Conservation (phyloP, 352 stramenopile genomes). For the Phytophthora megakarya region DNA sequence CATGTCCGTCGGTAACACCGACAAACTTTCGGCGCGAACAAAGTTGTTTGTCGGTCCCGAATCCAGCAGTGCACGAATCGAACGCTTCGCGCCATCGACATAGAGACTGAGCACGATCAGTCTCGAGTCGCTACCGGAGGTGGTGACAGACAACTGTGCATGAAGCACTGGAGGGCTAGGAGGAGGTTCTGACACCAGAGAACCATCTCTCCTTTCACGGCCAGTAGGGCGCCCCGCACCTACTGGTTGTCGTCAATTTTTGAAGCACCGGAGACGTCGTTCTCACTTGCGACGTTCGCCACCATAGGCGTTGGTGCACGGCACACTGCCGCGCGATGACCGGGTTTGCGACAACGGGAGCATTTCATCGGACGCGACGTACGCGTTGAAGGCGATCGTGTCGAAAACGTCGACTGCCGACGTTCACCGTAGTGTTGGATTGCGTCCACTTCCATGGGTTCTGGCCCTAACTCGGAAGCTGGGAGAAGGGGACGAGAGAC, state of each 20-base stretch:
- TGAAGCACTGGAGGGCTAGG: too few relatives aligned
- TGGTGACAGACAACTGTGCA: constrained; percentile 18
- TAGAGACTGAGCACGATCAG: constrained; percentile 23
- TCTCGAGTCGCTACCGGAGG: constrained; percentile 10
- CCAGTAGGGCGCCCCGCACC: too few relatives aligned
- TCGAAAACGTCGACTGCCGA: not conserved
- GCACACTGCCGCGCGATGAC: constrained; percentile 21
- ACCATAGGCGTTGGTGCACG: constrained; percentile 9
- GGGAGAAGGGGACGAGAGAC: not conserved
- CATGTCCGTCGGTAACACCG: constrained; percentile 19
- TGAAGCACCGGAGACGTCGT: too few relatives aligned
- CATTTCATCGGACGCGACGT: constrained; percentile 10
- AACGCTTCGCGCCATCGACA: not conserved
- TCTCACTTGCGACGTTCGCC: not conserved
- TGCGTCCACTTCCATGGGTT: constrained; percentile 18
- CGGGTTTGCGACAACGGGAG: constrained; percentile 10
- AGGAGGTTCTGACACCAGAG: too few relatives aligned
- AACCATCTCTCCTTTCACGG: too few relatives aligned
- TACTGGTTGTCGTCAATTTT: too few relatives aligned
- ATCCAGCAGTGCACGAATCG: constrained; percentile 10
- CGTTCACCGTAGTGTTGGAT: not conserved
- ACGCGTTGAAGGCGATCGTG: too few relatives aligned
- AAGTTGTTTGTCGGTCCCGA: constrained; percentile 36
- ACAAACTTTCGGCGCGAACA: constrained; percentile 20
- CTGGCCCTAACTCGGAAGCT: not conserved